Percentiles rank a stretch among this genome's conserved stretches.
Evolutionary conservation across 1,139 yeast genomes (phyloP).

Genomic region (Sporopachydermia cereana): DNA sequence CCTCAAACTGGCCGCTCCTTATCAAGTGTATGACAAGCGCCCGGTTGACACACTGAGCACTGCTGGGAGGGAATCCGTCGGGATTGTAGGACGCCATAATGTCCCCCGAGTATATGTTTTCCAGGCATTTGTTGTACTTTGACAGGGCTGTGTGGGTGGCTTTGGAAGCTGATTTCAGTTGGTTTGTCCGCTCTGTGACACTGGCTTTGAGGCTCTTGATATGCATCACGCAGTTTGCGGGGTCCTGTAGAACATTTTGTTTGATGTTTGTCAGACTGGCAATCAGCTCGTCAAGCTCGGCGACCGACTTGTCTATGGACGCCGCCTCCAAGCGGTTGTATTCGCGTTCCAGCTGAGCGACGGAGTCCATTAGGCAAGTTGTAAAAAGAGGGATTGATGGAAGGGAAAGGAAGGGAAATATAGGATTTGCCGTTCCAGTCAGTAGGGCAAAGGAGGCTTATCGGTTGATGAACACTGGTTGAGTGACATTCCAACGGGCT

Average conservation of each 20-base stretch:
- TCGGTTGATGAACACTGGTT: too few species aligned
- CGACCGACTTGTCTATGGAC: not conserved
- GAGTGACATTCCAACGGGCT: too few species aligned
- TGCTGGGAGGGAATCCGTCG: constrained; percentile 17
- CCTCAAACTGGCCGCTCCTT: constrained; percentile 32
- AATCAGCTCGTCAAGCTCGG: not conserved
- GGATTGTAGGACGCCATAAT: constrained; percentile 21
- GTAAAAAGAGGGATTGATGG: too few species aligned
- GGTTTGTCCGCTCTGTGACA: not conserved
- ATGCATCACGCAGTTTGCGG: not conserved
- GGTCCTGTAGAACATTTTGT: not conserved
- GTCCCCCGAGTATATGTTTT: constrained; percentile 8
- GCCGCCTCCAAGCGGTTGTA: not conserved
- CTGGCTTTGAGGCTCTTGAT: not conserved
- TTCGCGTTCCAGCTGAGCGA: not conserved
- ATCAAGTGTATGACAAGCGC: constrained; percentile 34
- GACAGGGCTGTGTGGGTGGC: not conserved
- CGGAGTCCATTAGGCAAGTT: not conserved
- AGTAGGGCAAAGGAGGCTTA: too few species aligned
- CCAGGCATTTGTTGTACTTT: not conserved
- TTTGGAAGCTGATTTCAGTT: not conserved
- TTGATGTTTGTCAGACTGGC: not conserved
- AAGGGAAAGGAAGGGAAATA: not conserved
- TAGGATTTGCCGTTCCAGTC: too few species aligned
- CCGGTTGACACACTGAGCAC: constrained; percentile 20